phyloP scores from a whole-genome alignment of 352 stramenopile species.

The Phytophthora capsici region DNA sequence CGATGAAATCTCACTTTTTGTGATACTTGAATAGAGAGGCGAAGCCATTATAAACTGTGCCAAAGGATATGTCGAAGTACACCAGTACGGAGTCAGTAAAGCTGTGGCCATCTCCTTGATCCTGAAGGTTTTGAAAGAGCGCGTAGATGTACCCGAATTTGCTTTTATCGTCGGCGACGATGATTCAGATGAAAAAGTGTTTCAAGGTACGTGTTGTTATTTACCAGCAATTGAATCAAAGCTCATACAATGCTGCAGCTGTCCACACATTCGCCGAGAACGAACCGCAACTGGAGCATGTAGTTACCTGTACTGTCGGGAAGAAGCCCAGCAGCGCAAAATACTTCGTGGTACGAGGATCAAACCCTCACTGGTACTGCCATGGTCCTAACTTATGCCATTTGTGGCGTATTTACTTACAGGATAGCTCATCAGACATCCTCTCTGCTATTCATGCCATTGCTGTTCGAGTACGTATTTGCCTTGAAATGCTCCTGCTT shows the following conservation, averaged over 20 bases:
- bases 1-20: not conserved
- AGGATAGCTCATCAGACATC: constrained; percentile 67
- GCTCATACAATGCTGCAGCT: constrained; percentile 31
- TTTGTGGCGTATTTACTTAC: not conserved
- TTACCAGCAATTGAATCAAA: not conserved
- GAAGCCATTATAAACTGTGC: constrained; percentile 58
- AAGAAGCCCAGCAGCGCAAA: constrained; percentile 97
- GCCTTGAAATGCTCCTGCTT: no score
- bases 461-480: constrained; percentile 48
- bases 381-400: not conserved
- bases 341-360: constrained; percentile 87
- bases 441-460: constrained; percentile 59
- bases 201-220: constrained; percentile 50
- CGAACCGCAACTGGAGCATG: constrained; percentile 48
- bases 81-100: constrained; percentile 80
- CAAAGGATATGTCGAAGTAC: constrained; percentile 80
- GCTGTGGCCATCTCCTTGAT: constrained; percentile 60
- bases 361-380: not conserved
- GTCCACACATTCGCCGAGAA: constrained; percentile 50
- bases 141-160: constrained; percentile 91
- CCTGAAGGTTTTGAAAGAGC: constrained; percentile 60
- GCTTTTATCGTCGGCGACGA: constrained; percentile 97
- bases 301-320: constrained; percentile 96
- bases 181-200: constrained; percentile 95
- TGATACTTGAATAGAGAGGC: constrained; percentile 48